Base-by-base conservation (phyloP, 345 rosid genomes). In the Eutrema heterophyllum region DNA sequence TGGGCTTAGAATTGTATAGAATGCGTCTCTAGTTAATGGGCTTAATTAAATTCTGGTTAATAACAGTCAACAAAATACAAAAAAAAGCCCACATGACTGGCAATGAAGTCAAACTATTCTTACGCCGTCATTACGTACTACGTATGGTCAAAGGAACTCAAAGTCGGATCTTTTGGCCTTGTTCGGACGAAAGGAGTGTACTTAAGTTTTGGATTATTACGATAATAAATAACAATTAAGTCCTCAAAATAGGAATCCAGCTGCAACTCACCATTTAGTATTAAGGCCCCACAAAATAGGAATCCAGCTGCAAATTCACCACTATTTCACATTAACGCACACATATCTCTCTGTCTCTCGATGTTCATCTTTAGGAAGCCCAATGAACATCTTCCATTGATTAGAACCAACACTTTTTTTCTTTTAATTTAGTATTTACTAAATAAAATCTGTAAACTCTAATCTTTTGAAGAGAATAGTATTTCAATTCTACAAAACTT, bases 291-390 rank as follows among this genome's bases (percentile, higher is more conserved):
- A 5, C 24, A 7, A 61, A 51, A 11, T 44, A 61, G 74, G 79
- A 64, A 68, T 62, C 29, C 74, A 76, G 79, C 79, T 62, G 79
- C 79, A 76, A 76, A 55, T 16, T 70, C 74, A 75, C 71, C 71
- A 73, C 41, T 14, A 73, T 18, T 56, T 64, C 65, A 64, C 49
- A 73, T 55, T 64, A 58, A 55, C 64, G 39, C 72, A 57, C 45
- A 56, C 67, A 38, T 35, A 5, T 41, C 38, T 68, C 64, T 52
- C 56, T 60, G 33, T 68, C 64, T 68, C 63, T 52, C 12, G 12
- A 52, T 67, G 48, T 35, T 58, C 44, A 67, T 49, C 59, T 71
- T 15, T 51, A 59, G 8, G 50, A 52, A 10, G 41, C 56, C 79
- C 68, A 75, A 68, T 75, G 21, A 52, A 30, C 69, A 68, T 26